Evolutionary conservation across 2,329 filamentous ascomycete species (phyloP), one percentile per base, ranked within the genome.

Genomic region (Paecilomyces sp.): DNA sequence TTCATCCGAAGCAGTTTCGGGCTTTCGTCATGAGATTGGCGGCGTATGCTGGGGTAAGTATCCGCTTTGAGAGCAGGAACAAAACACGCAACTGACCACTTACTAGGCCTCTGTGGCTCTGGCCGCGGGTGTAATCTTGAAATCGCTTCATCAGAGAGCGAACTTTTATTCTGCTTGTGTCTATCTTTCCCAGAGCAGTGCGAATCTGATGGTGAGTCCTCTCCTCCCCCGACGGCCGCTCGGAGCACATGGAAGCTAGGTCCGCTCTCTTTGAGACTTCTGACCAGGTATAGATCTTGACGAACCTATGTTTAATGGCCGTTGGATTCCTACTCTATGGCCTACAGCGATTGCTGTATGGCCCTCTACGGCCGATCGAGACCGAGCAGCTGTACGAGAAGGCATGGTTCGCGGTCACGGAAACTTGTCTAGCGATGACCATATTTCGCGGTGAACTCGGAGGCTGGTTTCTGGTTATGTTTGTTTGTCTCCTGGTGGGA

Each of bases 81-180:
- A 31, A n/a, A 54, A 33, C 33, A 41, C 55, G 61, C 61, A 15
- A 60, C 63, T 62, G 57, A 60, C 57, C 36, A n/a, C 54, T 58
- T 53, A 60, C 60, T 67, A 92, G 89, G 83, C 86, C 76, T 97
- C 93, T 58, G 87, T 89, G 74, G 88, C 87, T 77, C 87, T 96
- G 72, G 93, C 93, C 68, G 88, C 86, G 65, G 85, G 87, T 68
- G 92, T 96, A 61, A 83, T 97, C 62, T 78, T 96, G 60, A 94
- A 92, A 72, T 93, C 94, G 63, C 93, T 97, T 77, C 89, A 94
- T 72, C 91, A 97, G 78, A 87, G 94, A 65, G 88, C 94, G 64
- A 99, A 99, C 78, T 99, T 97, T 82, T 99, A 99, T 79, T 95
- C 93, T 58, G 92, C 94, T 66, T 94, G 92, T 78, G 94, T 99